Base-by-base conservation (phyloP, 2,329 filamentous ascomycete genomes). In the Plenodomus biglobosus region DNA sequence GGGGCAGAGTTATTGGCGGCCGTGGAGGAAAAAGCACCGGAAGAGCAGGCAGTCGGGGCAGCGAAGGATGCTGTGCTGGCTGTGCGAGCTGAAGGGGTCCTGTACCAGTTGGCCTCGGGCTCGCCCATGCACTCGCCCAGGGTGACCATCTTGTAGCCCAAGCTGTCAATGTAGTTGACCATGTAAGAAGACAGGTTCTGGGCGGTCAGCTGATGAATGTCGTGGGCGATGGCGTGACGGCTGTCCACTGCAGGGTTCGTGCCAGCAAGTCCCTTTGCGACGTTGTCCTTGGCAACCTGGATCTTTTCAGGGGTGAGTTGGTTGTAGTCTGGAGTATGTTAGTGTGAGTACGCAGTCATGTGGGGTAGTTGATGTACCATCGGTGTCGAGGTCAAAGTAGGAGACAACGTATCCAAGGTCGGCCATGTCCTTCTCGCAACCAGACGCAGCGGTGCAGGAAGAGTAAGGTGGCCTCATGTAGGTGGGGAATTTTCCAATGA, bases 331-430 rank as follows among this genome's bases (percentile, higher is more conserved):
- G 38, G 21, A n/a, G 10, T 53, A 18, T 52, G 49, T 24, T 38
- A 36, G 19, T 8, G 32, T 16, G 58, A 85, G 78, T 3, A 5
- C 3, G 7, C 30, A 10, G 6, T 11, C 13, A 15, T 32, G 27
- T 15, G 3, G 4, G 6, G 3, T 8, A 8, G 17, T 19, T 17
- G 13, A 20, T 35, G 21, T 30, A 55, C 52, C 55, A 30, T 82
- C 78, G 2, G 82, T 78, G 59, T 85, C 83, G 22, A 85, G 69
- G 55, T 85, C 79, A 60, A 84, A 76, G 58, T 81, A 85, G 50
- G 82, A 79, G 58, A 84, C 75, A 57, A 82, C 80, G 71, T 84
- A 85, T 46, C 79, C 79, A 40, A 85, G 61, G 41, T 59, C 65
- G 13, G 69, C 61, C 53, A 75, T 56, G 34, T 73, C 67, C 17